phyloP scores from a whole-genome alignment of 2,329 filamentous ascomycete genomes.

The Corinectria fuckeliana region DNA sequence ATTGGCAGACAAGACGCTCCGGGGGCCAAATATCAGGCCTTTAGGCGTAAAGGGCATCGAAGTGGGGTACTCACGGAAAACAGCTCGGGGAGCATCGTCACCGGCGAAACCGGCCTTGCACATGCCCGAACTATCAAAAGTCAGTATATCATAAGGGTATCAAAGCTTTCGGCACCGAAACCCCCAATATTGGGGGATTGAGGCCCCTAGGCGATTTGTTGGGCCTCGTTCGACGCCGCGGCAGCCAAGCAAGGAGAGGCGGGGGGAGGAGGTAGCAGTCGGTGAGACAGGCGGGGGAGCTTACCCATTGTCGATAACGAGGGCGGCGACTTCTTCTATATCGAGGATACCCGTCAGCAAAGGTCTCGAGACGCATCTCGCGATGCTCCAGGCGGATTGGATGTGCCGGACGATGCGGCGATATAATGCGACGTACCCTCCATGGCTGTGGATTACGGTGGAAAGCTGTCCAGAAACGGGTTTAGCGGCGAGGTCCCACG shows the following conservation, averaged over 20 bases:
- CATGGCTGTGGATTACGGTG: constrained; percentile 59
- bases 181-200: not conserved
- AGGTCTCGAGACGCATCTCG: constrained; percentile 23
- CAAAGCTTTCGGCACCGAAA: not conserved
- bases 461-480: constrained; percentile 44
- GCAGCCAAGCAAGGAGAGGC: constrained; percentile 26
- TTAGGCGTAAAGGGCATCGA: constrained; percentile 29
- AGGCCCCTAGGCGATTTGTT: constrained; percentile 22
- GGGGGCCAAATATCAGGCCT: constrained; percentile 23
- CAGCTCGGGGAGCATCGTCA: constrained; percentile 99
- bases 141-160: constrained; percentile 44
- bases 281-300: constrained; percentile 56
- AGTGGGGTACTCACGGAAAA: constrained; percentile 88
- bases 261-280: constrained; percentile 39
- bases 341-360: constrained; percentile 52
- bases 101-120: constrained; percentile 99
- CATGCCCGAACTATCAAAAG: constrained; percentile 89
- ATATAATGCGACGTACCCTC: constrained; percentile 55
- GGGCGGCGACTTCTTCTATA: constrained; percentile 99
- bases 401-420: constrained; percentile 35
- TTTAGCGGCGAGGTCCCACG: constrained; percentile 37
- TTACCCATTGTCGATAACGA: constrained; percentile 99
- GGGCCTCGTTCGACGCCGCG: constrained; percentile 34
- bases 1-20: constrained; percentile 20
- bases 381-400: constrained; percentile 32